Base-by-base conservation (phyloP, 2,329 filamentous ascomycete species). In the Alternaria brassicae region DNA sequence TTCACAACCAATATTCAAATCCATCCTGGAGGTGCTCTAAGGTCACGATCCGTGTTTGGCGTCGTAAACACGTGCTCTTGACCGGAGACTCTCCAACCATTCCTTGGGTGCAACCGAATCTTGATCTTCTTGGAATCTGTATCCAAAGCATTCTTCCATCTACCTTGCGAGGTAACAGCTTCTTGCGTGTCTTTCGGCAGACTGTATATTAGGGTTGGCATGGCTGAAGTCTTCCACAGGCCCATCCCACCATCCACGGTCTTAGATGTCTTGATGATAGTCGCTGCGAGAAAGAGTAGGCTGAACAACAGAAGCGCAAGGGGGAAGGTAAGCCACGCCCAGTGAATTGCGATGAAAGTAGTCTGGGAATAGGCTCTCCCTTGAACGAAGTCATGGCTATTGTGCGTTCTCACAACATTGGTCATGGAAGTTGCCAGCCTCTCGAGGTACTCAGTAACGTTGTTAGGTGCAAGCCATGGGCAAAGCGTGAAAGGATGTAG, bases 211-310 rank as follows among this genome's bases (percentile, higher is more conserved):
- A 72, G 39, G 0, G 67, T 39, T 1, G 68, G 67, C 54, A 72
- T 65, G 0, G 68, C 67, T 4, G 70, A 72, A 1, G 67, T 74
- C 50, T 77, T 77, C 74, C 74, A 77, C 0, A 68, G 21, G 1
- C 61, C 66, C 2, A 41, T 23, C 4, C 41, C 56, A 1, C 40
- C 41, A 2, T 62, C 27, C 4, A 45, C 50, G 3, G 56, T 59
- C 0, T 23, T 19, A 1, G 47, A 50, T 2, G 30, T 32, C 19
- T 55, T 55, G 13, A 49, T 28, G 7, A 55, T 68, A 0, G 73
- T 76, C 0, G 60, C 56, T 1, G 67, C 48, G 8, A 76, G 54
- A 36, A 76, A 76, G 0, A 67, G 6, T 0, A 74, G 32, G 17
- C 58, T 68, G 2, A 72, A 21, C 1, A 66, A 0, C 0, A 76